Evolutionary conservation across 2,329 filamentous ascomycete species (phyloP), one percentile per base, ranked within the genome.

Genomic region (Colletotrichum brevisporum): DNA sequence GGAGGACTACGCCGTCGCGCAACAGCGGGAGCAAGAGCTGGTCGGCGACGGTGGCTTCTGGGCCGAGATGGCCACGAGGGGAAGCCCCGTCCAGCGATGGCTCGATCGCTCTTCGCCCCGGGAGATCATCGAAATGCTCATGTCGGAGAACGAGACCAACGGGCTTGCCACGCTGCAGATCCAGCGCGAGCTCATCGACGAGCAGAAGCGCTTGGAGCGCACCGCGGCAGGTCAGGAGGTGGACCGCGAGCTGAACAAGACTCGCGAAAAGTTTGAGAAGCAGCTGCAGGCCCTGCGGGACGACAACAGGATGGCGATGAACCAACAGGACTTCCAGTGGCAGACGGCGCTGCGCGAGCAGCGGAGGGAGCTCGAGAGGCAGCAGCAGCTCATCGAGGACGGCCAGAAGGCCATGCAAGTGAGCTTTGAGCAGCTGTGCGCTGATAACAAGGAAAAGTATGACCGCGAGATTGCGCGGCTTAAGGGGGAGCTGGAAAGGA

Each of bases 381-480:
- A 55, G 53, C 27, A 55, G 13, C 53, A 39, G 24, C 53, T 39
- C 27, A 55, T 55, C 10, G 53, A 55, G 5, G 53, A 55, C 10
- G 27, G 53, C 10, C 27, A 55, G 27, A 55, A 55, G 27, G 31
- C 39, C 53, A 55, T 51, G 48, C 48, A 51, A 51, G 48, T 51
- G 48, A 51, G 9, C 21, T 15, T 51, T 18, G 48, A 21, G 18
- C 18, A 51, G 18, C 9, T 51, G 48, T 26, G 24, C 13, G 48
- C 12, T 10, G 48, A 51, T 5, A 51, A 51, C 48, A 51, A 26
- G 48, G 48, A 51, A 27, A 51, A 51, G 48, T 51, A 51, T 21
- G 12, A 26, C 5, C 48, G 48, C 18, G 48, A 51, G 48, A 51
- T 51, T 24, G 13, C 5, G 18, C 48, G 48, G 48, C 48, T 51